Evolutionary conservation across 768 basidiomycete genomes (phyloP), one percentile per base, ranked within the genome.

Genomic region (Pulveroboletus sp.): DNA sequence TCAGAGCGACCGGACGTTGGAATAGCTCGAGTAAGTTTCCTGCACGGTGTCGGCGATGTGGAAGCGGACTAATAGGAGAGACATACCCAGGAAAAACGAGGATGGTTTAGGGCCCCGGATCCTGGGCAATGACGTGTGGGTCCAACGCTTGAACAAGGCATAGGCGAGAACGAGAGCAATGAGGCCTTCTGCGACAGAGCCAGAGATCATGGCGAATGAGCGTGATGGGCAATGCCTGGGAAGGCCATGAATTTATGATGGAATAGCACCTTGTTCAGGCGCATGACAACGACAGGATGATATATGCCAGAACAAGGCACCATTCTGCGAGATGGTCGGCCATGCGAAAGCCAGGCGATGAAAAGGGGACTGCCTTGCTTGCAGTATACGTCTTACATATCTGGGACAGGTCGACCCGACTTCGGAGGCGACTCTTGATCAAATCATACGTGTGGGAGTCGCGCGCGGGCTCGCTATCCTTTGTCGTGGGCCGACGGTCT

Each of bases 21-120:
- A 57, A 64, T 14, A 69, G 8, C 17, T 71, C 64, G 4, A 50
- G 40, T 32, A 68, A 36, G 51, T 69, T 63, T 10, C 68, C 68
- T 69, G 42, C 3, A 12, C 8, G 17, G 47, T 6, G 39, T 63
- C 35, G 55, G 42, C 68, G 64, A 15, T 62, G 66, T 66, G 46
- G 40, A 15, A 21, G 26, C 12, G 39, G 7, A 26, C 32, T 12
- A 6, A 11, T 46, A n/a, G 51, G n/a, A 17, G 17, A 12, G 12
- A 21, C 36, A 17, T 46, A 52, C 63, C 57, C n/a, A 51, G 40
- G 33, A 62, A 1, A 24, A 66, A 64, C 1, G 63, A 66, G 11
- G 62, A 27, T 12, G 60, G 37, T 9, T 51, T 58, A 6, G 65
- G 62, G 0, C 63, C 62, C 15, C 49, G 49, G 15, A 64, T 50